Percentiles rank a stretch among this genome's conserved stretches.
phyloP scores from a whole-genome alignment of 73 alveolate genomes.

The Paramecium sexaurelia region DNA sequence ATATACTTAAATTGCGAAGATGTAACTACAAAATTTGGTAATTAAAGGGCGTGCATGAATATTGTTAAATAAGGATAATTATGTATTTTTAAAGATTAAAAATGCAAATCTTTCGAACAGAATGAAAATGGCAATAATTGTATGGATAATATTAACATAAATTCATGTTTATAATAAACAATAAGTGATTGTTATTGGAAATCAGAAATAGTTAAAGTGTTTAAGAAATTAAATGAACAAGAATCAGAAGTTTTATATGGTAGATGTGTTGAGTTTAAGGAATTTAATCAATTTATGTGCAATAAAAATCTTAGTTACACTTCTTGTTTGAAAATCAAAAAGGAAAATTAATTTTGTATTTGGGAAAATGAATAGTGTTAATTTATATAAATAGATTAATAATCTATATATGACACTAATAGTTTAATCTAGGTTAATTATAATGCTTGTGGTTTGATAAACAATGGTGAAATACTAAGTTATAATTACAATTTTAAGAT shows the following conservation, averaged over 20 bases:
- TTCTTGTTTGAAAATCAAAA: background rate
- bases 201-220: background rate
- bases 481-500: background rate
- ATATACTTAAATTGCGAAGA: background rate
- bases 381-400: background rate
- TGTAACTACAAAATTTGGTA: background rate
- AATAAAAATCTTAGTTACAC: background rate
- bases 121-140: no score
- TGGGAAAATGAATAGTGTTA: background rate
- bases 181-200: no score
- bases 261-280: background rate
- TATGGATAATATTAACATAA: no score
- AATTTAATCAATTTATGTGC: background rate
- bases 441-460: conserved; percentile 41
- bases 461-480: background rate
- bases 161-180: no score
- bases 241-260: background rate
- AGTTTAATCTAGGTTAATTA: background rate
- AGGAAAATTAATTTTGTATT: background rate
- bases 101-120: no score
- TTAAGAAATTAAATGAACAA: background rate
- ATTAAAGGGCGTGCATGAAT: background rate
- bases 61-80: background rate
- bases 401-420: background rate
- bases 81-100: no score